Evolutionary conservation across 148 eudicot species (phyloP), one percentile per base, ranked within the genome.

Genomic region (Fagopyrum homotropicum): DNA sequence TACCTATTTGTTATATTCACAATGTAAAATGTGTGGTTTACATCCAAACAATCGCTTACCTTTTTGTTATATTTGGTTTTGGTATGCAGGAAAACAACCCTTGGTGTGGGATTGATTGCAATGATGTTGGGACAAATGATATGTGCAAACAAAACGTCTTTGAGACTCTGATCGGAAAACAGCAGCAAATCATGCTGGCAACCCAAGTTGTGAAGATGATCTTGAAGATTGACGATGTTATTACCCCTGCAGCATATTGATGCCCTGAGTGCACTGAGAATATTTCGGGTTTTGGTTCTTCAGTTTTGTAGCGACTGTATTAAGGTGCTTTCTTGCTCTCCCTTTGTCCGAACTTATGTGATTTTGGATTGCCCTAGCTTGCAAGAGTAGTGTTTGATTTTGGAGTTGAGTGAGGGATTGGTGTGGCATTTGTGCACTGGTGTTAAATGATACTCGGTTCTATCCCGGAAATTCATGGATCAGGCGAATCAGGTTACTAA

Each of bases 201-300:
- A 95, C 98, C 40, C 98, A 95, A 79, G 98, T 95, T 46, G 98
- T 95, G 19, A 95, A 90, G 86, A 95, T 95, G 98, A 95, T 95
- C 48, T 82, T 95, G 79, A 95, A 95, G 88, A 92, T 95, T 22
- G 98, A 95, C 15, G 98, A 92, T 75, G 96, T 95, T 77, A 92
- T 95, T 51, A 79, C 88, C 8, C 93, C 98, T 26, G 85, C 97
- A 0, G 96, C 89, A 12, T 95, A 83, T 77, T 94, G 80, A 88
- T 17, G 40, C 40, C 40, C 3, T n/a, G 40, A 35, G 40, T 35
- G 72, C 9, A n/a, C 51, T 45, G 19, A 48, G 46, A 40, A 0
- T 15, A 4, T 1, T 44, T 16, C 10, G 11, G 22, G 29, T 6
- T 22, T 10, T 57, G 30, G 19, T 7, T 35, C 5, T 44, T 68